Evolutionary conservation across 2,329 filamentous ascomycete genomes (phyloP).

Genomic region (Fusarium dimerum): DNA sequence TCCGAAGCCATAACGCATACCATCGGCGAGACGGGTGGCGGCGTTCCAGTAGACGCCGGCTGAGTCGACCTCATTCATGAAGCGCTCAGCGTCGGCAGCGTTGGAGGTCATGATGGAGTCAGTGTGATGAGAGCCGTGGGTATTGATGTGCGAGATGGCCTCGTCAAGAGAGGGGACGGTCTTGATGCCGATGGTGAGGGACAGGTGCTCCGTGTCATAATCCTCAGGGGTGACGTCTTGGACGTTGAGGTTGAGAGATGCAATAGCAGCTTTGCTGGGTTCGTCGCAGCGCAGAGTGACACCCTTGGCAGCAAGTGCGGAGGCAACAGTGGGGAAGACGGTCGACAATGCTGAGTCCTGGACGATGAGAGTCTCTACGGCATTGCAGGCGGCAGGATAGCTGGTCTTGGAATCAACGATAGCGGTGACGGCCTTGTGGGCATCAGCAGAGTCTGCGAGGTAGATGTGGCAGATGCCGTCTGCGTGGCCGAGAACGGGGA

Average conservation of each 20-base stretch:
- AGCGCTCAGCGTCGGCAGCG: conserved; percentile 68
- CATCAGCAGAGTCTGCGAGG: conserved; percentile 76
- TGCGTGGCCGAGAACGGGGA: conserved; percentile 93
- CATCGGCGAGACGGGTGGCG: conserved; percentile 90
- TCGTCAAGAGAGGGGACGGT: conserved; percentile 67
- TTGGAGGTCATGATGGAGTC: conserved; percentile 83
- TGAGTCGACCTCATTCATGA: conserved; percentile 84
- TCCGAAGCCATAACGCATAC: conserved; percentile 95
- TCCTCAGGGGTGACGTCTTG: conserved; percentile 69
- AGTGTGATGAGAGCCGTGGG: conserved; percentile 90
- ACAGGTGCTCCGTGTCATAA: conserved; percentile 87
- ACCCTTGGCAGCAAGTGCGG: conserved; percentile 72
- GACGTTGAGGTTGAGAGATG: conserved; percentile 49
- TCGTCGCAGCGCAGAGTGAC: conserved; percentile 82
- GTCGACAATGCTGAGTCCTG: conserved; percentile 69
- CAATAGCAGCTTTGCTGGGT: conserved; percentile 64
- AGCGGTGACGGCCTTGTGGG: conserved; percentile 70
- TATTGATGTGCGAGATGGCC: conserved; percentile 87
- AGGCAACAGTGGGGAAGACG: conserved; percentile 70
- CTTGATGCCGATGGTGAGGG: conserved; percentile 81
- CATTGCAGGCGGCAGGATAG: conserved; percentile 95
- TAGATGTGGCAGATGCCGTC: conserved; percentile 91
- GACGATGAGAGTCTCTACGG: conserved; percentile 87
- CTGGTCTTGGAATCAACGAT: conserved; percentile 90
- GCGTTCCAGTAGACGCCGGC: conserved; percentile 97